These are phyloP conservation scores for Podospora bellae-mahoneyi DNA, from an alignment of 495 filamentous ascomycete genomes.

Conservation along the genomic window DNA sequence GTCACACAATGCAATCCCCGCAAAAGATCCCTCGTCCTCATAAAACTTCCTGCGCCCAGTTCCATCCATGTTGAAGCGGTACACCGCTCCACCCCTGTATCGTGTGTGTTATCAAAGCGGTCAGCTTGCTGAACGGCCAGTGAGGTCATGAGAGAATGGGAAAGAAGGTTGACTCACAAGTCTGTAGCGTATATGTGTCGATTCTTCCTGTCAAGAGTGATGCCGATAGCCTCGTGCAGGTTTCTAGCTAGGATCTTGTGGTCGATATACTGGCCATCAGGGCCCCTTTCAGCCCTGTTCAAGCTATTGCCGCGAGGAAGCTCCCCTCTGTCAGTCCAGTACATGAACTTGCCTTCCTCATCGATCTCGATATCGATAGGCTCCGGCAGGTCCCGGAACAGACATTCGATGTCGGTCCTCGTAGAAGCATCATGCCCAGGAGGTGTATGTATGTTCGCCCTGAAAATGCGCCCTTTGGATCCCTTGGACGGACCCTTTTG, in stretches of 20 bases:
- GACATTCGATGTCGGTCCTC: constrained; percentile 40
- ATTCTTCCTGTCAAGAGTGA: constrained; percentile 33
- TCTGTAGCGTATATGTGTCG: constrained; percentile 42
- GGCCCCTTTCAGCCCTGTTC: constrained; percentile 26
- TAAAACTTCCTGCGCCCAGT: constrained; percentile 36
- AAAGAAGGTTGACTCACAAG: constrained; percentile 26
- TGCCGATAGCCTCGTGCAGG: constrained; percentile 49
- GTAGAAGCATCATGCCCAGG: constrained; percentile 11
- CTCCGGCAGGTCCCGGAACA: constrained; percentile 48
- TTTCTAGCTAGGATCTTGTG: constrained; percentile 33
- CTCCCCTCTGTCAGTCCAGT: constrained; percentile 58
- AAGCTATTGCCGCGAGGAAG: constrained; percentile 47
- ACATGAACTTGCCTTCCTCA: constrained; percentile 35
- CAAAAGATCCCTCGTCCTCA: constrained; percentile 28
- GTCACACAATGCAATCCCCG: constrained; percentile 27
- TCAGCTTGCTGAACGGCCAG: not conserved
- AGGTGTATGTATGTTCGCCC: constrained; percentile 36
- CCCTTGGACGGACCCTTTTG: constrained; percentile 53
- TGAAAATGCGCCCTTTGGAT: constrained; percentile 45
- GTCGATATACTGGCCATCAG: constrained; percentile 4
- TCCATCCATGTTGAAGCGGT: constrained; percentile 45
- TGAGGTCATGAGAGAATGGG: not conserved
- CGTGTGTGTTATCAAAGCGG: not conserved
- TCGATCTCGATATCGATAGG: constrained; percentile 56
- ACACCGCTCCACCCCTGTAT: constrained; percentile 41